Base-by-base conservation (phyloP, 2,329 filamentous ascomycete genomes). In the Cladosporium sp. region DNA sequence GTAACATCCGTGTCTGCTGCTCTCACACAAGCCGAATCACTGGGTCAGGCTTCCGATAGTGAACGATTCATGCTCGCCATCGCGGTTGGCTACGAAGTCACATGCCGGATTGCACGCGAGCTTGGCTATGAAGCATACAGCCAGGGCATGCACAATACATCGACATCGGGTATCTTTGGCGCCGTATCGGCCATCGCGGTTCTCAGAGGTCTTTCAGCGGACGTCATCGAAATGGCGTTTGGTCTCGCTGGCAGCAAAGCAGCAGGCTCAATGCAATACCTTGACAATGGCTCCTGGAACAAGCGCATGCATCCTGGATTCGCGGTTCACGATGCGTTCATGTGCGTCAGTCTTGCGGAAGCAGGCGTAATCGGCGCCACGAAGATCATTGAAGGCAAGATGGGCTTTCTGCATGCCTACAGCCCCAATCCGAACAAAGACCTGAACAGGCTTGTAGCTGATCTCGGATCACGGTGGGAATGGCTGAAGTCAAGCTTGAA, bases 221-320 rank as follows among this genome's bases (percentile, higher is more conserved):
- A 67, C 5, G 67, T 63, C 2, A 67, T 78, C n/a, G 71, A 73
- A 32, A 73, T 72, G 60, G 77, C 77, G 0, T 79, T 77, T 59
- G 77, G 77, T 5, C 69, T 79, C 10, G 77, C 76, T 1, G 76
- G 74, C 4, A 75, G 72, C 59, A 78, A 77, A 68, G 76, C 77
- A 13, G 76, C 76, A 3, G 77, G 77, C 1, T 75, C 73, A 4
- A 77, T 78, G 76, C 77, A 79, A 59, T 79, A 77, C 64, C 73
- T 79, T 23, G 76, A 75, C 30, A 79, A 79, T 63, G 77, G 77
- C 13, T 71, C 68, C 25, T 77, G 75, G 73, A 78, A 79, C 67
- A 79, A 79, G 66, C 71, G 77, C 8, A 71, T 79, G 2, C 76
- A 78, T 67, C 76, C 77, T 13, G 77, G 77, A 0, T 79, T 79